Base-by-base conservation (phyloP, 2,329 filamentous ascomycete genomes). In the Aureobasidium sp. region DNA sequence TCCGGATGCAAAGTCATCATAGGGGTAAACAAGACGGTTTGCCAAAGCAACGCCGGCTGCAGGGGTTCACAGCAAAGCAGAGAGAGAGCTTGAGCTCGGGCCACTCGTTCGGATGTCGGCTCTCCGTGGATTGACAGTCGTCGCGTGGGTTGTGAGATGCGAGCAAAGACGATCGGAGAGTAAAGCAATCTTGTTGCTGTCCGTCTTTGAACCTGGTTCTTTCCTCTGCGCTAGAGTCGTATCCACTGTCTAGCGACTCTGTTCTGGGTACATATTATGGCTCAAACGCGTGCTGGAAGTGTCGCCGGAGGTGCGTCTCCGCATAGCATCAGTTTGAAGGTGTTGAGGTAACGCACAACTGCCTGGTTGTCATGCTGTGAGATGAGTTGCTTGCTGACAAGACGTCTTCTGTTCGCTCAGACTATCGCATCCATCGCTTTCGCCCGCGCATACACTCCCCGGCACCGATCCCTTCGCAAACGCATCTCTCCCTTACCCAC, bases 281-380 rank as follows among this genome's bases (percentile, higher is more conserved):
- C 62, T 36, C 55, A 60, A 34, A 17, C 29, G 41, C 62, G 56
- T 36, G 29, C 61, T n/a, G 42, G 45, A 22, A 52, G 39, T 36
- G 34, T 44, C 44, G 53, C 45, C 14, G 36, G 36, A 14, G 59
- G 61, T 41, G 65, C 63, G 45, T 72, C 72, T 5, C 90, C 93
- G 0, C 94, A 97, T 74, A 85, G 87, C 17, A 81, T 90, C 65
- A 92, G 96, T 65, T 78, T 97, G 52, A 94, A 96, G 76, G 86
- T 88, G 17, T 78, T 97, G 60, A 80, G 97, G 62, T 96, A 90
- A 80, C 87, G 48, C 64, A 83, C 48, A 15, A 52, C 51, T 12
- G 20, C 53, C 63, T 41, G 42, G 6, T 3, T 44, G n/a, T 37
- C 12, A n/a, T 41, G 39, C 42, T 55, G 31, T 57, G 22, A 31